These are phyloP conservation scores for Hibiscus trionum DNA, from an alignment of 345 rosid genomes.

Conservation along the genomic window DNA sequence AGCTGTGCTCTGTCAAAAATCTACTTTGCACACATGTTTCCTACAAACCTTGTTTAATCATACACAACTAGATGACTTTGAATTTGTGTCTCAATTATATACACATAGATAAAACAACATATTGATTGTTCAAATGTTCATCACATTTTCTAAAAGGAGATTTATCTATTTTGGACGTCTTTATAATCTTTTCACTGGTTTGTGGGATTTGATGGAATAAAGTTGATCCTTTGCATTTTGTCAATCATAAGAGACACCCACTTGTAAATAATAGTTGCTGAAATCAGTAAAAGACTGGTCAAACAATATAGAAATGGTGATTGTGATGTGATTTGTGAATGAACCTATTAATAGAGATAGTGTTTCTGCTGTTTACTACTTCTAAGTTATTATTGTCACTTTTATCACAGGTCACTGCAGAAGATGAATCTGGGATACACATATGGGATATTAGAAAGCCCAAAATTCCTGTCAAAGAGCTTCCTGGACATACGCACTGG, in stretches of 20 bases:
- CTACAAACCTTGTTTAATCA: not conserved
- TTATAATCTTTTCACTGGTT: not conserved
- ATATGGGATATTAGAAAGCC: conserved; percentile 82
- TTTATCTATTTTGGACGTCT: not conserved
- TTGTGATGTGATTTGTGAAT: not conserved
- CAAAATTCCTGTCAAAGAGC: conserved; percentile 53
- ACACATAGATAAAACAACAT: not conserved
- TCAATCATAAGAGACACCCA: not conserved
- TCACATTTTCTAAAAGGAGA: not conserved
- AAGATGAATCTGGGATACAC: conserved; percentile 72
- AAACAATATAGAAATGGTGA: not conserved
- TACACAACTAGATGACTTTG: not conserved
- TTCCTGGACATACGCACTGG: conserved; percentile 93
- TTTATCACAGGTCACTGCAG: conserved; percentile 58
- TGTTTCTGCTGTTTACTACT: not conserved
- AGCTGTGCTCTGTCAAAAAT: not conserved
- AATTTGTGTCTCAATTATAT: not conserved
- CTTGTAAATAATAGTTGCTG: not conserved
- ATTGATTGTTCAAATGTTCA: not conserved
- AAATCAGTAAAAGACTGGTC: not conserved
- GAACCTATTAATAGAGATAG: not conserved
- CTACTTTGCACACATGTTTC: not conserved
- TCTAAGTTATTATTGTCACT: not conserved
- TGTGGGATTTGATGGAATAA: not conserved
- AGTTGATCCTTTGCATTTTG: not conserved